phyloP scores from a whole-genome alignment of 352 stramenopile species.

The Phytophthora uliginosa region DNA sequence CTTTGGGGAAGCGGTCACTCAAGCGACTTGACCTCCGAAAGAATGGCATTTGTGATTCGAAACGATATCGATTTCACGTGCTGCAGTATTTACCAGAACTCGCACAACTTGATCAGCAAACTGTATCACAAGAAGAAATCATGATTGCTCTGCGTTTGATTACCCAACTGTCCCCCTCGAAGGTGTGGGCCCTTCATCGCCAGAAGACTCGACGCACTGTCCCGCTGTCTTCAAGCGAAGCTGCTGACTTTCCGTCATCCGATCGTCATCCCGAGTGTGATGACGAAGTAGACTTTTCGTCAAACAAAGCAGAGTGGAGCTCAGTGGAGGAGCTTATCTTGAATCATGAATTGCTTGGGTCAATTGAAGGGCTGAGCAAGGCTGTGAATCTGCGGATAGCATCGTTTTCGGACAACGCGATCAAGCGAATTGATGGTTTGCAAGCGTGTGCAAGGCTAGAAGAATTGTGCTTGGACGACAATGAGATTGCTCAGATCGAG shows the following conservation, averaged over 20 bases:
- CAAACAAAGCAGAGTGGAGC: slow-evolving; percentile 42
- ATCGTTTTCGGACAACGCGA: slow-evolving; percentile 79
- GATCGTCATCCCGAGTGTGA: slow-evolving; percentile 41
- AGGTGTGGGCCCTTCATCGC: slow-evolving; percentile 52
- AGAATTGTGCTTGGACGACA: slow-evolving; percentile 84
- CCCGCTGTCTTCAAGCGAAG: slow-evolving; percentile 15
- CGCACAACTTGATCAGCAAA: slow-evolving; percentile 59
- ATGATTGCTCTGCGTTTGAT: slow-evolving; percentile 47
- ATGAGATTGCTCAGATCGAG: slow-evolving; percentile 76
- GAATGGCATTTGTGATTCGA: slow-evolving; percentile 69
- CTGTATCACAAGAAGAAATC: slow-evolving; percentile 53
- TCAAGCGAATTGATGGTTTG: slow-evolving; percentile 69
- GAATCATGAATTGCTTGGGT: slow-evolving; percentile 64
- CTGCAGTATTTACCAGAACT: slow-evolving; percentile 60
- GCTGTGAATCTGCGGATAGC: slow-evolving; percentile 68
- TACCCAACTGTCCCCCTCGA: slow-evolving; percentile 54
- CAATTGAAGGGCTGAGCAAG: slow-evolving; percentile 64
- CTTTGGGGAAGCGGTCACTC: slow-evolving; percentile 34
- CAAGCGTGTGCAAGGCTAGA: slow-evolving; percentile 69
- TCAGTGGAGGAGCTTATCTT: slow-evolving; percentile 75
- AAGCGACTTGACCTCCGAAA: slow-evolving; percentile 70
- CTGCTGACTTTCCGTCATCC: not conserved
- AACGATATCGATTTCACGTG: slow-evolving; percentile 78
- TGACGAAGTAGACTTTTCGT: slow-evolving; percentile 22
- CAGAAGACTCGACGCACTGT: slow-evolving; percentile 32